Base-by-base conservation (phyloP, 176 grass and related monocot species). In the Oryza officinalis region DNA sequence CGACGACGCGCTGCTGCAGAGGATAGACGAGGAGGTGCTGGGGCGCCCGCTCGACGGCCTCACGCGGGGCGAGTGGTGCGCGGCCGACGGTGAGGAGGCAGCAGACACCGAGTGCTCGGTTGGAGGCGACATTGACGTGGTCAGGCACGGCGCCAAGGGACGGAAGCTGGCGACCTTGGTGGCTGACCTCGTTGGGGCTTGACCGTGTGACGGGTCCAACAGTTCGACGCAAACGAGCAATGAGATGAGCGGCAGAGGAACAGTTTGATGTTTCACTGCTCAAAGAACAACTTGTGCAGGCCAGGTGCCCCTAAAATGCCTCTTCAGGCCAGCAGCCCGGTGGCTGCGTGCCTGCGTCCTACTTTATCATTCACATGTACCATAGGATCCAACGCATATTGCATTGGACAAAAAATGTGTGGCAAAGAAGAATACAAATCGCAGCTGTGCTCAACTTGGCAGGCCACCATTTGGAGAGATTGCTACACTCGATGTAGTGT, bases 61-160 rank as follows among this genome's bases (percentile, higher is more conserved):
- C 83, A 90, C 83, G 47, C 88, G 74, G 5, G 88, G 91, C 46
- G 59, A 40, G 73, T 93, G 88, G 91, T 93, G 91, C 63, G 37
- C 74, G 15, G 78, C 52, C 5, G 31, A 67, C 43, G 88, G 61
- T 12, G 85, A 75, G 72, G 31, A 80, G n/a, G 66, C 27, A 0
- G 13, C 31, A 1, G 65, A 28, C 18, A 63, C 78, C 26, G 74
- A 78, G 71, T 93, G 91, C 75, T 65, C 78, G 2, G 47, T 83
- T 33, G 83, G 88, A 54, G 72, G 82, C 22, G 63, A 93, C 27
- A 85, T 91, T 41, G 54, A 91, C 11, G 71, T 63, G n/a, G 81
- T 87, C 69, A 80, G 12, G 81, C 52, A 80, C 33, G 27, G 81
- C 22, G 64, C 43, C 15, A 65, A 77, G 43, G 89, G 89, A 20